A percentile compares a stretch with the other conserved stretches of the same genome.
Evolutionary conservation across 257 asterid species (phyloP).

Genomic region (Primulina eburnea): DNA sequence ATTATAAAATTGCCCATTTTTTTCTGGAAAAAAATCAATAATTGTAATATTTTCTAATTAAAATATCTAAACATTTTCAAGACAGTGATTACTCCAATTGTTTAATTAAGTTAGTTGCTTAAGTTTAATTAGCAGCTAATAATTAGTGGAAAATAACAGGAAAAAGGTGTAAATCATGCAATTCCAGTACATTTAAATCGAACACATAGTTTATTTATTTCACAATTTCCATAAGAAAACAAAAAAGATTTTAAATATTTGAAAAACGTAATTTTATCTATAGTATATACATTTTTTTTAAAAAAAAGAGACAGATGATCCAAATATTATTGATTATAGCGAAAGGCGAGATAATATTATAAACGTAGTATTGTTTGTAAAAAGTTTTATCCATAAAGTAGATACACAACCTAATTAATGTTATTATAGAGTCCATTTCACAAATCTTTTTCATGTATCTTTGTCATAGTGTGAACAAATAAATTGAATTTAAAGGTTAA

Average conservation of each 20-base stretch:
- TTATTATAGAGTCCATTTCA: no score
- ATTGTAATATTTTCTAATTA: neutral
- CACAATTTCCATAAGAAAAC: neutral
- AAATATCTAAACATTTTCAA: constrained; percentile 3
- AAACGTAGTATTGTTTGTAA: no score
- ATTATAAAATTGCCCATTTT: constrained; percentile 9
- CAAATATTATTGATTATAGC: no score
- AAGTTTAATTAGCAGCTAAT: constrained; percentile 15
- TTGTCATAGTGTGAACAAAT: no score
- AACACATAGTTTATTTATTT: neutral
- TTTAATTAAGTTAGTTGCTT: neutral
- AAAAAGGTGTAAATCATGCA: constrained; percentile 28
- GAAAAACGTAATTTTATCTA: no score
- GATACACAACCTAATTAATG: no score
- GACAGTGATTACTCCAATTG: neutral
- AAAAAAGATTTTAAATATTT: no score
- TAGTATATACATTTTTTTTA: no score
- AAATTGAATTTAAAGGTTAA: no score
- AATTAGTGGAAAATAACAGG: constrained; percentile 25
- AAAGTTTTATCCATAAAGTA: neutral
- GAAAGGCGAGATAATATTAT: no score
- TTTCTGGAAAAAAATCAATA: neutral
- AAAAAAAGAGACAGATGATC: no score
- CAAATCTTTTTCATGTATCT: no score
- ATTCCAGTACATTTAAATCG: neutral